Percentiles rank a stretch among this genome's conserved stretches.
These are phyloP conservation scores for Fusarium xyrophilum DNA, from an alignment of 2,329 filamentous ascomycete genomes.

Conservation along the genomic window DNA sequence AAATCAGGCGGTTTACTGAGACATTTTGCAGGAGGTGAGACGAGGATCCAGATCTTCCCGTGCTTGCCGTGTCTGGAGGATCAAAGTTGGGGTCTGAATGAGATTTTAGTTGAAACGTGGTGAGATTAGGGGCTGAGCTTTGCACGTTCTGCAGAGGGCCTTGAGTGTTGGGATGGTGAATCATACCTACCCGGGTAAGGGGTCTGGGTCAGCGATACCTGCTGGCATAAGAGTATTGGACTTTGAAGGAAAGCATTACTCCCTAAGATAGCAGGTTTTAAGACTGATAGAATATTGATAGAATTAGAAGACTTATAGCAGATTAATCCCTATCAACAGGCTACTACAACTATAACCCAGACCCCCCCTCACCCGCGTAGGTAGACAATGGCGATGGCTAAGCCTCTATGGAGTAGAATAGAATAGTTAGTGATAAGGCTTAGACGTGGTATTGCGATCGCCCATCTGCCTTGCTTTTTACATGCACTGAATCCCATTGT, in stretches of 20 bases:
- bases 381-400: background rate
- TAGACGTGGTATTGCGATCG: background rate
- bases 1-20: background rate
- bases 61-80: background rate
- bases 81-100: background rate
- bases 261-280: no score
- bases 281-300: no score
- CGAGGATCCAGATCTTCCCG: background rate
- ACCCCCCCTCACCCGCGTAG: no score
- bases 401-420: no score
- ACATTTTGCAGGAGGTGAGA: background rate
- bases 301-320: no score
- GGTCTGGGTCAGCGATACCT: no score
- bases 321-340: no score
- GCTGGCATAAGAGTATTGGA: no score
- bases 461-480: background rate
- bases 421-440: no score
- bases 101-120: background rate
- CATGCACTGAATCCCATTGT: background rate
- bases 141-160: accelerated
- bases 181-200: no score
- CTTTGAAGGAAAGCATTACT: no score
- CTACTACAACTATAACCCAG: no score
- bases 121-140: background rate
- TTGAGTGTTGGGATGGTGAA: background rate